Percentiles rank a stretch among this genome's conserved stretches.
Conservation (phyloP, 1,284 basidiomycete species). For the Cryptococcus deneoformans region DNA sequence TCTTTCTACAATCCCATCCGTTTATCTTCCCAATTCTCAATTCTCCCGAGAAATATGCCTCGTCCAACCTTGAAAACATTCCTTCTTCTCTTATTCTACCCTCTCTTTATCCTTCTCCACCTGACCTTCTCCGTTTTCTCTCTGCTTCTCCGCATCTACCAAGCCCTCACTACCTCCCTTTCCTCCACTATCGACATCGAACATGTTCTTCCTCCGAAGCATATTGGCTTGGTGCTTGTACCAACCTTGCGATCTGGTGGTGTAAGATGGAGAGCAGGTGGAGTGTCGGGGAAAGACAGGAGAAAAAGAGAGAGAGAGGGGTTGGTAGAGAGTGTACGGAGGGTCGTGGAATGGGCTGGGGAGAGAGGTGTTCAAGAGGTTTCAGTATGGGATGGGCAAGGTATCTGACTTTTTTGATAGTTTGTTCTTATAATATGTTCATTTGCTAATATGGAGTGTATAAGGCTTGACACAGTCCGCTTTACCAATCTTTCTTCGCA, state of each 20-base stretch:
- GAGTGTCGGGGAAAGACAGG: not conserved
- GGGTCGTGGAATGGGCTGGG: conserved; percentile 27
- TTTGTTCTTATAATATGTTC: not conserved
- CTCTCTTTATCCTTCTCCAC: conserved; percentile 33
- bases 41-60: not conserved
- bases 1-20: not conserved
- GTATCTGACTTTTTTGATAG: not conserved
- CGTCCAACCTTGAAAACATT: too few relatives aligned
- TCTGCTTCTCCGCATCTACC: conserved; percentile 29
- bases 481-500: conserved; percentile 9
- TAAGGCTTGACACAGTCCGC: conserved; percentile 11
- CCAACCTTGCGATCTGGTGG: not conserved
- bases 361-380: conserved; percentile 31
- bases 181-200: not conserved
- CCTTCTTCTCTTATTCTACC: conserved; percentile 8
- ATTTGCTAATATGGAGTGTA: not conserved
- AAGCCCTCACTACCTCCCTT: conserved; percentile 15
- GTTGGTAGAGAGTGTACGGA: conserved; percentile 23
- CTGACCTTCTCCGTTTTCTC: conserved; percentile 33
- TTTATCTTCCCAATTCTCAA: not conserved
- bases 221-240: conserved; percentile 11
- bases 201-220: conserved; percentile 7
- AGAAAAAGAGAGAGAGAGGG: conserved; percentile 9
- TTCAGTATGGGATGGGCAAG: conserved; percentile 29
- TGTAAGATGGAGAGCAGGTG: not conserved